phyloP scores from a whole-genome alignment of 202 grass and related monocot species.

The Panicum hallii region DNA sequence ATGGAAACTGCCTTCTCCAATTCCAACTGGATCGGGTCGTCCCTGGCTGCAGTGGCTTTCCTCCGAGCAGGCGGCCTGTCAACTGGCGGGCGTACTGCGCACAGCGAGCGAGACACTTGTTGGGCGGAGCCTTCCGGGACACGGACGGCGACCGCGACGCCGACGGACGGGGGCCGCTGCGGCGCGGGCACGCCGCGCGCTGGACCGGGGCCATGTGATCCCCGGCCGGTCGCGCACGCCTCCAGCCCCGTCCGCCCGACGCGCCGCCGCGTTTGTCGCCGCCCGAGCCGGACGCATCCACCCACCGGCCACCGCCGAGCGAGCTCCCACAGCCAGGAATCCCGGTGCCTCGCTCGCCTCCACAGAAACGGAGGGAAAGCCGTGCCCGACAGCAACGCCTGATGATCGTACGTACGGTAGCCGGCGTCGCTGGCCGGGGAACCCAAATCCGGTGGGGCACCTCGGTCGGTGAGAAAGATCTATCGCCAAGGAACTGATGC shows the following conservation, averaged over 20 bases:
- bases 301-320: background rate
- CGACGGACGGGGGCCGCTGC: background rate
- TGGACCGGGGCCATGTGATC: background rate
- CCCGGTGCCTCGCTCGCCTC: background rate
- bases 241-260: background rate
- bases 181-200: background rate
- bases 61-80: background rate
- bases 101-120: background rate
- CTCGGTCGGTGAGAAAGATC: background rate
- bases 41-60: no score
- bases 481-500: background rate
- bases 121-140: background rate
- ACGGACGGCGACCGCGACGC: background rate
- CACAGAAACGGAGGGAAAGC: background rate
- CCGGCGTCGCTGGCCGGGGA: background rate
- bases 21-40: background rate
- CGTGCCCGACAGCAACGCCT: constrained; percentile 35
- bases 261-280: background rate
- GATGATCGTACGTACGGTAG: background rate
- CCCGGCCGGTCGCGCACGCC: background rate
- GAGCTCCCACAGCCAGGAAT: constrained; percentile 44
- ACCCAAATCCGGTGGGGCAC: background rate
- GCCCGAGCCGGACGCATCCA: background rate
- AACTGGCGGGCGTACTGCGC: background rate
- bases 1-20: no score